Base-by-base conservation (phyloP, 2,329 filamentous ascomycete genomes). In the Blastomyces parvus region DNA sequence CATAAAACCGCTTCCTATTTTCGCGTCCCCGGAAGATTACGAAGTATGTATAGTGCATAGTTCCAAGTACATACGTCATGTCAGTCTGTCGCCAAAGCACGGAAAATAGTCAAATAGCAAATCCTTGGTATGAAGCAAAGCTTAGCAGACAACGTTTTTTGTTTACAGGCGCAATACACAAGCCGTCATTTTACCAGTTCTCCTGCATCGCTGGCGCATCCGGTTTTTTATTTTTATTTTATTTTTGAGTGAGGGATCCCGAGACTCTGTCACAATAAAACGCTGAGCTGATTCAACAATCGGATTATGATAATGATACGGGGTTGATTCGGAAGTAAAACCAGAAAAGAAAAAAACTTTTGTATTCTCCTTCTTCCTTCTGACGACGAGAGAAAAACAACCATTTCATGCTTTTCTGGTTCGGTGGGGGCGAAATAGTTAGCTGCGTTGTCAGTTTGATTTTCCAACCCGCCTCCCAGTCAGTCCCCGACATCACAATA, bases 181-280 rank as follows among this genome's bases (percentile, higher is more conserved):
- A 48, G 22, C 22, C 3, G 46, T 27, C 44, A 50, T 50, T 27
- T 25, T 50, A 46, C 19, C 6, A 22, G 44, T 2, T 6, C 17
- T 48, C 7, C 44, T 22, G 11, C 44, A 25, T n/a, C 25, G 17
- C 22, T 52, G 46, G 46, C 22, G 0, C 22, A 27, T 9, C 22
- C 22, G 3, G 13, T 2, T 6, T 52, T 52, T 33, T 19, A 7
- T 0, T 27, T n/a, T 8, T 3, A 6, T 19, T 22, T 3, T n/a
- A 7, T 25, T 52, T 56, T 56, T 56, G n/a, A 56, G n/a, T n/a
- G 36, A 57, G n/a, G n/a, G n/a, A 57, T 58, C 57, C 40, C 40
- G 38, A 48, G 25, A 7, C 2, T 36, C 57, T 36, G 42, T 59
- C 40, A 59, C 57, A 59, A 59, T 59, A 48, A 46, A 13, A 1